These are phyloP conservation scores for Catharanthus roseus DNA, from an alignment of 257 asterid genomes.

Conservation along the genomic window DNA sequence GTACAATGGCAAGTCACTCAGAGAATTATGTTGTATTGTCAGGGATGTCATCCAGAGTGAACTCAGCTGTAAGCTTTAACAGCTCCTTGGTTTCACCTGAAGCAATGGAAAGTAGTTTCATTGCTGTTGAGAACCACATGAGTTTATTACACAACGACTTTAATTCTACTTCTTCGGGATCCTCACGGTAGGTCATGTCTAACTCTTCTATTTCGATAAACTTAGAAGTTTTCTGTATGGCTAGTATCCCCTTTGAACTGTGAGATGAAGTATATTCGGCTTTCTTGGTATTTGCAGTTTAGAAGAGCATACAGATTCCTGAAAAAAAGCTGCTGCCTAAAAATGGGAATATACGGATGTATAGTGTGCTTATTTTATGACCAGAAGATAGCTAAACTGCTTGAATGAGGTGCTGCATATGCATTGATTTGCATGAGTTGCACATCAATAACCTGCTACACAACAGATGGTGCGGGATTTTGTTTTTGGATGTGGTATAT, in stretches of 20 bases:
- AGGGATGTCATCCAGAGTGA: conserved; percentile 36
- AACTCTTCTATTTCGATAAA: neutral
- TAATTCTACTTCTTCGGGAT: conserved; percentile 12
- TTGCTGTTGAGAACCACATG: conserved; percentile 16
- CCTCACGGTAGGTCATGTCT: conserved; percentile 27
- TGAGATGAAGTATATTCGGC: neutral
- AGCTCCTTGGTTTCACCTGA: conserved; percentile 13
- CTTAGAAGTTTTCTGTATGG: neutral
- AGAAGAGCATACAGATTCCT: conserved; percentile 9
- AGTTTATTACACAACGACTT: conserved; percentile 17
- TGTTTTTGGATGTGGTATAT: conserved; percentile 3
- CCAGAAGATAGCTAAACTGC: neutral
- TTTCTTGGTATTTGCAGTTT: conserved; percentile 20
- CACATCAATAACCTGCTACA: neutral
- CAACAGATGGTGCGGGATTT: conserved; percentile 1
- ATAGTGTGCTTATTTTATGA: neutral
- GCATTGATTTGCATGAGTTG: neutral
- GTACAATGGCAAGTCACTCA: neutral
- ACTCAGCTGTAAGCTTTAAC: conserved; percentile 17
- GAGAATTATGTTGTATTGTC: conserved; percentile 15
- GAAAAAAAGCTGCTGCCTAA: conserved; percentile 6
- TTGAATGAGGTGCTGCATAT: neutral
- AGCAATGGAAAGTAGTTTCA: conserved; percentile 13
- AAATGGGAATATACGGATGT: neutral
- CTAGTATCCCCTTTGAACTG: neutral